Evolutionary conservation across 192 early-diverging fungal genomes (phyloP).

Genomic region (Coemansia sp.): DNA sequence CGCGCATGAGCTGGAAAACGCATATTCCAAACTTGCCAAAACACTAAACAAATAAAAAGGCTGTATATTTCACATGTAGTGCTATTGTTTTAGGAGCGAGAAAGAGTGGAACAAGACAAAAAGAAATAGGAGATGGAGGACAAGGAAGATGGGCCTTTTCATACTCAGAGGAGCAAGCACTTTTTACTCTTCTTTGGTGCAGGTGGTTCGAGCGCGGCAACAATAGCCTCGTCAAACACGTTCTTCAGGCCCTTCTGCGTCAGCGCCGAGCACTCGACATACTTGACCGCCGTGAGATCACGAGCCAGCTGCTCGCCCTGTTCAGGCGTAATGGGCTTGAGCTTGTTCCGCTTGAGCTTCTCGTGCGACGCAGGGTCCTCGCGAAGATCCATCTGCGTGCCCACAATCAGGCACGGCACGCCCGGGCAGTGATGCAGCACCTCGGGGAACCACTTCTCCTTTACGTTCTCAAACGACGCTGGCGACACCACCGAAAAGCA

Average conservation of each 20-base stretch:
- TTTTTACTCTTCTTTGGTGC: conserved; percentile 74
- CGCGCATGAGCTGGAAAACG: too few species aligned
- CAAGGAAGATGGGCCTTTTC: too few species aligned
- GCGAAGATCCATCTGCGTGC: conserved; percentile 96
- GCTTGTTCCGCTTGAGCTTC: conserved; percentile 81
- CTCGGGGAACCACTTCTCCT: conserved; percentile 97
- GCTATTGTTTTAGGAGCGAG: not conserved
- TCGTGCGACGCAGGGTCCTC: conserved; percentile 87
- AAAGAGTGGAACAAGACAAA: conserved; percentile 4
- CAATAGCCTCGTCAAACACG: conserved; percentile 98
- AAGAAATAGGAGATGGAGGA: conserved; percentile 1
- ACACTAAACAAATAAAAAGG: too few species aligned
- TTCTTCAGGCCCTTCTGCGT: conserved; percentile 98
- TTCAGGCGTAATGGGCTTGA: conserved; percentile 82
- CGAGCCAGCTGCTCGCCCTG: conserved; percentile 87
- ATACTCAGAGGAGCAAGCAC: conserved; percentile 72
- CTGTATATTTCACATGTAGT: not conserved
- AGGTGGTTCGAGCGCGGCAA: conserved; percentile 88
- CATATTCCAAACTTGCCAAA: conserved; percentile 13
- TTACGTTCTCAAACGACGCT: conserved; percentile 95
- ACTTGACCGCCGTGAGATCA: conserved; percentile 87
- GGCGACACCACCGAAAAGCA: conserved; percentile 97
- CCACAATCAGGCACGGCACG: conserved; percentile 89
- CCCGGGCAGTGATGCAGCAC: conserved; percentile 92
- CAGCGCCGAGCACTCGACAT: conserved; percentile 96